Evolutionary conservation across 768 basidiomycete genomes (phyloP).

Genomic region (Phylloporus rhodoxanthus): DNA sequence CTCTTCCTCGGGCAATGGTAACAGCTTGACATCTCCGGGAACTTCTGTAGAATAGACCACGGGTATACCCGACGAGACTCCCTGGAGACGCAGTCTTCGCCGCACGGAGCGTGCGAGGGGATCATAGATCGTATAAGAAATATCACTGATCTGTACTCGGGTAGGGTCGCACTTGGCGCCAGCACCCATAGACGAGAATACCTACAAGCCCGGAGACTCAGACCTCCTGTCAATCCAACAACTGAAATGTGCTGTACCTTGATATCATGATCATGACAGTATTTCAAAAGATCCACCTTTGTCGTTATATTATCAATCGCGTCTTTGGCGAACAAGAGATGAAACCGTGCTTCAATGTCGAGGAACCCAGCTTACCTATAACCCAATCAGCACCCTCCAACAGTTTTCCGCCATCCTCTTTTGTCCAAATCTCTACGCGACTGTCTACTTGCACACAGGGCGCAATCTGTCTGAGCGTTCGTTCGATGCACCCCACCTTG

Average conservation of each 20-base stretch:
- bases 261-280: slow-evolving; percentile 75
- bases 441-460: slow-evolving; percentile 87
- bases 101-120: slow-evolving; percentile 91
- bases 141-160: slow-evolving; percentile 91
- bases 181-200: slow-evolving; percentile 97
- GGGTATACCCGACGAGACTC: slow-evolving; percentile 63
- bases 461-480: slow-evolving; percentile 62
- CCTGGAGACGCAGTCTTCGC: slow-evolving; percentile 58
- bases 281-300: slow-evolving; percentile 88
- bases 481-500: slow-evolving; percentile 77
- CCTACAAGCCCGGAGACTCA: slow-evolving; percentile 35
- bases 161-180: slow-evolving; percentile 94
- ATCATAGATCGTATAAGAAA: slow-evolving; percentile 88
- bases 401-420: slow-evolving; percentile 67
- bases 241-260: slow-evolving; percentile 56
- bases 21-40: slow-evolving; percentile 78
- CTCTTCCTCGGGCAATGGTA: slow-evolving; percentile 89
- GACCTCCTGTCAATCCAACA: neutral
- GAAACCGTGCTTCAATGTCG: slow-evolving; percentile 1
- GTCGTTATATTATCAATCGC: slow-evolving; percentile 98
- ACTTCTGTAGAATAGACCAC: slow-evolving; percentile 97
- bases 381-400: slow-evolving; percentile 92
- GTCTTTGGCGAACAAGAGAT: slow-evolving; percentile 41
- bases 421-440: slow-evolving; percentile 79
- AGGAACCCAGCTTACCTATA: slow-evolving; percentile 50